These are phyloP conservation scores for Ceratobasidium sp. DNA, from an alignment of 1,284 basidiomycete genomes.

Conservation along the genomic window DNA sequence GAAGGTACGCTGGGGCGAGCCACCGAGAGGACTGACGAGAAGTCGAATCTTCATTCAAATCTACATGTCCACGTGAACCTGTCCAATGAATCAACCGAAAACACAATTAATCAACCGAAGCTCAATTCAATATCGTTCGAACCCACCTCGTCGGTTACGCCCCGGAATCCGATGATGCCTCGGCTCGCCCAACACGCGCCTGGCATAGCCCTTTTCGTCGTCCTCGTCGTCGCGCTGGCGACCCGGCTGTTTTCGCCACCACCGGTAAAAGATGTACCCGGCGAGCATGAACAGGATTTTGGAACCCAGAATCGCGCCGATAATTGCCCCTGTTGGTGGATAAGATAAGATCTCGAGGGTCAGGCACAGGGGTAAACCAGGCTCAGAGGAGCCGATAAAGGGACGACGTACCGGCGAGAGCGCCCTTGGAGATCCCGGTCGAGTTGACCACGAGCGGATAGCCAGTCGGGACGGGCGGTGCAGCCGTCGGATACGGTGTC, in stretches of 20 bases:
- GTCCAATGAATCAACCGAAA: no score
- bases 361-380: constrained; percentile 6
- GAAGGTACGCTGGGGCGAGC: constrained; percentile 30
- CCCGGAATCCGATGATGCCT: background rate
- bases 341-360: constrained; percentile 36
- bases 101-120: no score
- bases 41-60: constrained; percentile 27
- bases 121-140: no score
- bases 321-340: constrained; percentile 23
- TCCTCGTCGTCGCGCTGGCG: constrained; percentile 13
- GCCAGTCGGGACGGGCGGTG: constrained; percentile 29
- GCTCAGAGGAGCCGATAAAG: background rate
- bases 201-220: constrained; percentile 38
- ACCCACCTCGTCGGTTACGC: constrained; percentile 12
- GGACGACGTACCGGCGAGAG: constrained; percentile 33
- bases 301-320: constrained; percentile 42
- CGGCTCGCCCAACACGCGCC: constrained; percentile 30
- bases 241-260: constrained; percentile 29
- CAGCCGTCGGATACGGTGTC: constrained; percentile 17
- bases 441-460: constrained; percentile 27
- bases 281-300: constrained; percentile 35
- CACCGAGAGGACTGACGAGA: constrained; percentile 31
- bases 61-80: constrained; percentile 33
- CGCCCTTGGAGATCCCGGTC: constrained; percentile 43
- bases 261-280: constrained; percentile 28